A percentile compares a stretch with the other conserved stretches of the same genome.
Evolutionary conservation across 441 rosid genomes (phyloP).

Genomic region (Euphorbia corollata): DNA sequence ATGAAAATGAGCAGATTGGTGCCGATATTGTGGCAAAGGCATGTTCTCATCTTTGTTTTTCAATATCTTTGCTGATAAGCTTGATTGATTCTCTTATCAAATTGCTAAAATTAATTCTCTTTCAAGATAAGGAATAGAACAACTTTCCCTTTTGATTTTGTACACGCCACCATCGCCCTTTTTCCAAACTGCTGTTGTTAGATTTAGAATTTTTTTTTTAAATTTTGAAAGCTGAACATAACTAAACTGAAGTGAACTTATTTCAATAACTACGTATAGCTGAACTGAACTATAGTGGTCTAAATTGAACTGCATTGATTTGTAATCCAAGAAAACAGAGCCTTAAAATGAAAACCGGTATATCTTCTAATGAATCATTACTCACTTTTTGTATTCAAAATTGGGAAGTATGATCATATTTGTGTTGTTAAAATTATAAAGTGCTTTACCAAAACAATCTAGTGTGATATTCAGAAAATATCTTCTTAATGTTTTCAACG

Average conservation of each 20-base stretch:
- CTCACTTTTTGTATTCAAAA: background rate
- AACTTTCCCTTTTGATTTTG: background rate
- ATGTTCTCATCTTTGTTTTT: conserved; percentile 6
- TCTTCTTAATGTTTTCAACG: too few relatives aligned
- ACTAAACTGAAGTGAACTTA: too few relatives aligned
- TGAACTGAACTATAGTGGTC: too few relatives aligned
- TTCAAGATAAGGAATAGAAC: background rate
- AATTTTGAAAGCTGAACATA: too few relatives aligned
- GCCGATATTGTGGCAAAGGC: conserved; percentile 66
- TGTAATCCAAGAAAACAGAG: too few relatives aligned
- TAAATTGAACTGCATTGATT: too few relatives aligned
- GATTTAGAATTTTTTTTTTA: too few relatives aligned
- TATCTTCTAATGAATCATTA: background rate
- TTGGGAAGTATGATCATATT: background rate
- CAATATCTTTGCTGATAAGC: background rate
- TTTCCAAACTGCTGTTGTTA: too few relatives aligned
- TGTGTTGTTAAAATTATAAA: background rate
- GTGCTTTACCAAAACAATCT: background rate
- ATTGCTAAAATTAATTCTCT: background rate
- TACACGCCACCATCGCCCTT: background rate
- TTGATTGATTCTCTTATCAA: background rate
- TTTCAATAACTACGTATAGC: too few relatives aligned
- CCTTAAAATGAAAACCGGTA: background rate
- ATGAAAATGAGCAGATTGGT: conserved; percentile 61
- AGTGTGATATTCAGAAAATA: background rate